Evolutionary conservation across 768 basidiomycete genomes (phyloP).

Genomic region (Amanita fuliginea): DNA sequence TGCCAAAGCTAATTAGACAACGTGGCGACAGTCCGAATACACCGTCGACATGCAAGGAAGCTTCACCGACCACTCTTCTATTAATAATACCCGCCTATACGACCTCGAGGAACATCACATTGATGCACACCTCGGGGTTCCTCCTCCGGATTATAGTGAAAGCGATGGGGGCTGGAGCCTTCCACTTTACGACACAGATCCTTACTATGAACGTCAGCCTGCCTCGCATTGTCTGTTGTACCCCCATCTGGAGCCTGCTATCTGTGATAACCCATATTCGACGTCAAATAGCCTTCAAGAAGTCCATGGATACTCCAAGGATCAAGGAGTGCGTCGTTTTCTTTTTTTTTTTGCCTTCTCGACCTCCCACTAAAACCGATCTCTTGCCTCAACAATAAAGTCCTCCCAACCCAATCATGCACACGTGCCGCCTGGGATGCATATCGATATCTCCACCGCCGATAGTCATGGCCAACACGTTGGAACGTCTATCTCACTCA

Average conservation of each 20-base stretch:
- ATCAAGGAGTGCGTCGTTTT: neutral
- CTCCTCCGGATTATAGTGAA: neutral
- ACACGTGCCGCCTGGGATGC: constrained; percentile 1
- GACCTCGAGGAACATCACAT: constrained; percentile 1
- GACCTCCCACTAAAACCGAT: constrained; percentile 1
- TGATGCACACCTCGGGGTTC: neutral
- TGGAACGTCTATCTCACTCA: neutral
- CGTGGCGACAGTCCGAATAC: constrained; percentile 4
- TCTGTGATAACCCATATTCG: neutral
- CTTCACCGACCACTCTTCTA: constrained; percentile 4
- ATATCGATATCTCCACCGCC: neutral
- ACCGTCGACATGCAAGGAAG: neutral
- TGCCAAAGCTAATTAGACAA: constrained; percentile 4
- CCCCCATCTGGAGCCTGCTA: neutral
- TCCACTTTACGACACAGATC: neutral
- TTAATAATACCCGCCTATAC: constrained; percentile 7
- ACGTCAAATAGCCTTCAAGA: constrained; percentile 3
- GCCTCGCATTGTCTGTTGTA: neutral
- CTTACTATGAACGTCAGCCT: neutral
- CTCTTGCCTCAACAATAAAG: neutral
- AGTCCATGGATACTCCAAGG: constrained; percentile 3
- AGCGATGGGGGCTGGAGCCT: neutral
- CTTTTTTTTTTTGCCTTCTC: neutral
- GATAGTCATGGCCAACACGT: neutral
- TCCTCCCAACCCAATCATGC: constrained; percentile 1